phyloP scores from a whole-genome alignment of 2,329 filamentous ascomycete genomes.

The Dactylellina drechsleri region DNA sequence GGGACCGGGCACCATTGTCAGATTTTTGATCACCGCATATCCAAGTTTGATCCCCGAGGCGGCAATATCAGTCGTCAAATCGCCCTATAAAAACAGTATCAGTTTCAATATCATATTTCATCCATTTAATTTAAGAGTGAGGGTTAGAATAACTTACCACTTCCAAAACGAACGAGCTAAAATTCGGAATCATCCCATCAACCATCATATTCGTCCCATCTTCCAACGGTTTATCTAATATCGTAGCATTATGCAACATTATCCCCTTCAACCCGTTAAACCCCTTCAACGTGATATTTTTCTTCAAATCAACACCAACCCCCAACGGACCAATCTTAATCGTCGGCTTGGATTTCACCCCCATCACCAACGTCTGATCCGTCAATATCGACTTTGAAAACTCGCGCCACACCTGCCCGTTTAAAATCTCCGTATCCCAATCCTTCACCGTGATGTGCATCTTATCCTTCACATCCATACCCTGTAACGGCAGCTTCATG shows the following conservation, averaged over 20 bases:
- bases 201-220: constrained; percentile 71
- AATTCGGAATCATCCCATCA: constrained; percentile 71
- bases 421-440: constrained; percentile 63
- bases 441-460: constrained; percentile 68
- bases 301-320: constrained; percentile 68
- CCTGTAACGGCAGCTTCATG: constrained; percentile 66
- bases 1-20: constrained; percentile 69
- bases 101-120: constrained; percentile 58
- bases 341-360: constrained; percentile 67
- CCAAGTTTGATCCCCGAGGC: constrained; percentile 68
- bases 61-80: constrained; percentile 71
- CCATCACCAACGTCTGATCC: constrained; percentile 66
- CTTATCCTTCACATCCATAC: constrained; percentile 65
- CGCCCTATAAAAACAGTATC: constrained; percentile 65
- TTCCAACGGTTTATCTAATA: constrained; percentile 63
- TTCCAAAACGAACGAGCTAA: constrained; percentile 71
- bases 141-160: constrained; percentile 63
- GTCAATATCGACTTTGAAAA: constrained; percentile 69
- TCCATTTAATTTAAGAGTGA: too few relatives aligned
- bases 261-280: constrained; percentile 70
- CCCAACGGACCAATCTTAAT: constrained; percentile 66
- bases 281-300: constrained; percentile 67
- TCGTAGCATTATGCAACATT: constrained; percentile 65
- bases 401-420: constrained; percentile 66
- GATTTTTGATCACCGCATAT: constrained; percentile 68